Percentiles rank a stretch among this genome's conserved stretches.
These are phyloP conservation scores for Cladosporium sp. DNA, from an alignment of 2,329 filamentous ascomycete species.

Conservation along the genomic window DNA sequence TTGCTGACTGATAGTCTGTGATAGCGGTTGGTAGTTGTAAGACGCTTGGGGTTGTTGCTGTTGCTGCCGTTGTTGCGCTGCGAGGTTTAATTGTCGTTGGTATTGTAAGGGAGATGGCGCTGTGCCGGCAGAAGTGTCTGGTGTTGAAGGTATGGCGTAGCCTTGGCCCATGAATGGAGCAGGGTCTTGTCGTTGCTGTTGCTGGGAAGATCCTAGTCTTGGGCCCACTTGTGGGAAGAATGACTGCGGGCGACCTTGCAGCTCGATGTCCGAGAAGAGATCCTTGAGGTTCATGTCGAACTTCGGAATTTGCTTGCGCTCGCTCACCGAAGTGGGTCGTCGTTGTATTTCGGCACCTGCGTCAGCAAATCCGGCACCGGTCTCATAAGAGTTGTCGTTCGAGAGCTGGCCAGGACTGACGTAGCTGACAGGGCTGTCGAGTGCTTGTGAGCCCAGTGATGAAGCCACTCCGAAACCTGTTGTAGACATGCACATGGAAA, in stretches of 20 bases:
- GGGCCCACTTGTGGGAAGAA: conserved; percentile 11
- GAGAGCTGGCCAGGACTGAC: conserved; percentile 23
- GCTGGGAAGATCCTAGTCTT: conserved; percentile 9
- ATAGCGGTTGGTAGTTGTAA: conserved; percentile 9
- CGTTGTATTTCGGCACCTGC: conserved; percentile 1
- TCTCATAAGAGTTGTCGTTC: conserved; percentile 7
- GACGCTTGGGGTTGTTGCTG: conserved; percentile 1
- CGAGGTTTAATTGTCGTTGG: not conserved
- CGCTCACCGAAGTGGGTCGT: conserved; percentile 25
- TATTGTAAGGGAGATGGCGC: conserved; percentile 21
- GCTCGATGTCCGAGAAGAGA: conserved; percentile 50
- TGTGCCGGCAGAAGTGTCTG: conserved; percentile 20
- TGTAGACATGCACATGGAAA: conserved; percentile 89
- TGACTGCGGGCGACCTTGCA: conserved; percentile 17
- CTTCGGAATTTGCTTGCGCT: conserved; percentile 42
- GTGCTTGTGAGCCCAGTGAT: conserved; percentile 31
- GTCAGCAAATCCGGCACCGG: not conserved
- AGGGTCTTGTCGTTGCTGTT: conserved; percentile 28
- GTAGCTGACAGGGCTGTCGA: conserved; percentile 32
- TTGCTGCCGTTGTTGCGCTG: not conserved
- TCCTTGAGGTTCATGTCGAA: conserved; percentile 61
- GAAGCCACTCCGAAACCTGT: conserved; percentile 68
- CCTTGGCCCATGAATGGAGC: conserved; percentile 6
- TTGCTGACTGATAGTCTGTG: conserved; percentile 24
- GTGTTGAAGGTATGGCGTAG: conserved; percentile 21